phyloP scores from a whole-genome alignment of 768 basidiomycete species.

The Mycena vitilis region DNA sequence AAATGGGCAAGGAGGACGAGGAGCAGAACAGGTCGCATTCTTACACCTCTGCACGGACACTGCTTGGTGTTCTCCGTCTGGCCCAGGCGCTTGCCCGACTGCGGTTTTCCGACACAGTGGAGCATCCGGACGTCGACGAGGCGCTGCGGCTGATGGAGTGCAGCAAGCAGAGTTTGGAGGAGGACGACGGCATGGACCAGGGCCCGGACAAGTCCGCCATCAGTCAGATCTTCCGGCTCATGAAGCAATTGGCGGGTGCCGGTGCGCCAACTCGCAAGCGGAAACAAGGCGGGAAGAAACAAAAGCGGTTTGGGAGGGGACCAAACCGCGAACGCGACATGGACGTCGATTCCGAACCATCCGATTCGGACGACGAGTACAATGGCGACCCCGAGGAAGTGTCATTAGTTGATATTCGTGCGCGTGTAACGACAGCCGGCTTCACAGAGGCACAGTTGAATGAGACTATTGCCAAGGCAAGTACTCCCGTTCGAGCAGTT shows the following conservation, averaged over 20 bases:
- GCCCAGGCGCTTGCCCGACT: slow-evolving; percentile 95
- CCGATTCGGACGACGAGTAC: slow-evolving; percentile 74
- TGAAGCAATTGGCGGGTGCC: slow-evolving; percentile 83
- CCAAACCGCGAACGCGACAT: slow-evolving; percentile 77
- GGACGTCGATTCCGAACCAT: slow-evolving; percentile 72
- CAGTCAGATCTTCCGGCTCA: slow-evolving; percentile 89
- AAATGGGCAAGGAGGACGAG: slow-evolving; percentile 91
- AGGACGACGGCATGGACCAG: slow-evolving; percentile 77
- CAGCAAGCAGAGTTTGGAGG: slow-evolving; percentile 90
- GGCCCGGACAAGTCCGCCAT: slow-evolving; percentile 82
- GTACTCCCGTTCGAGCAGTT: slow-evolving; percentile 37
- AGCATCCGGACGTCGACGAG: slow-evolving; percentile 92
- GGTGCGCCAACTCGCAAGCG: slow-evolving; percentile 43
- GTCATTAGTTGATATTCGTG: slow-evolving; percentile 88
- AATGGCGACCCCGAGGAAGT: slow-evolving; percentile 69
- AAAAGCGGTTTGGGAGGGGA: slow-evolving; percentile 73
- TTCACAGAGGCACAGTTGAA: slow-evolving; percentile 93
- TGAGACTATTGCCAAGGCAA: slow-evolving; percentile 84
- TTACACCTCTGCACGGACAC: slow-evolving; percentile 96
- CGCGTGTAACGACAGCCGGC: slow-evolving; percentile 85
- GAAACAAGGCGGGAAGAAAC: slow-evolving; percentile 47
- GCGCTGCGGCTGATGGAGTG: slow-evolving; percentile 97
- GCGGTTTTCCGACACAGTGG: slow-evolving; percentile 84
- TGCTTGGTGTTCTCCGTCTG: slow-evolving; percentile 93
- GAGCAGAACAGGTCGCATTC: slow-evolving; percentile 88